Base-by-base conservation (phyloP, 148 eudicot genomes). In the Tetragonia tetragonoides region DNA sequence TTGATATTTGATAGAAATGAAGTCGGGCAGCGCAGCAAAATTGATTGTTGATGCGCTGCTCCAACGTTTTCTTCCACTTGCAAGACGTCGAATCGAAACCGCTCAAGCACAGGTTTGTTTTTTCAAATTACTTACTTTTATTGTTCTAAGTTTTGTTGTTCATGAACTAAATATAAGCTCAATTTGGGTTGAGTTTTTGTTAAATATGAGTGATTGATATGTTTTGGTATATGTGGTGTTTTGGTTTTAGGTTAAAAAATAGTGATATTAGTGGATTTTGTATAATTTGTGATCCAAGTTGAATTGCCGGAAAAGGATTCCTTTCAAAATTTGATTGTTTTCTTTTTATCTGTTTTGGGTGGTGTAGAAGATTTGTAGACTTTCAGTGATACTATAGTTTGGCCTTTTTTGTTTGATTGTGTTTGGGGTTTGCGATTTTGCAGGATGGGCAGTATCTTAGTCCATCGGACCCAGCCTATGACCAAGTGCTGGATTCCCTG, bases 401-500 rank as follows among this genome's bases (percentile, higher is more conserved):
- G 56, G 34, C 68, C 34, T 28, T 28, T 78, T 42, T 68, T 61
- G 47, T 34, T 47, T 23, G 14, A 72, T 75, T 68, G 61, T 80
- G 64, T 70, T 71, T 61, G 77, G 51, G 21, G 21, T 64, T 73
- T 75, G 72, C 18, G 72, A 80, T 41, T 73, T 49, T 80, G 75
- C 87, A 95, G 99, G 99, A 95, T 89, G 99, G 99, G 77, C 99
- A 95, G 80, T 95, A 95, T 73, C 98, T 95, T 71, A 88, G 97
- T 60, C 98, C 99, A 77, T 95, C 98, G 67, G 99, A 95, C 70
- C 99, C 99, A 37, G 97, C 99, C 37, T 95, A 95, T 83, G 99
- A 95, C 81, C 99, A 95, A 87, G 99, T 95, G 68, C 44, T 95
- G 85, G 99, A 95, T 88, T 95, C 99, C 69, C 86, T 95, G 74